A percentile compares a stretch with the other conserved stretches of the same genome.
Conservation (phyloP, 1,139 yeast genomes). For the Yamadazyma songkhlaensis region DNA sequence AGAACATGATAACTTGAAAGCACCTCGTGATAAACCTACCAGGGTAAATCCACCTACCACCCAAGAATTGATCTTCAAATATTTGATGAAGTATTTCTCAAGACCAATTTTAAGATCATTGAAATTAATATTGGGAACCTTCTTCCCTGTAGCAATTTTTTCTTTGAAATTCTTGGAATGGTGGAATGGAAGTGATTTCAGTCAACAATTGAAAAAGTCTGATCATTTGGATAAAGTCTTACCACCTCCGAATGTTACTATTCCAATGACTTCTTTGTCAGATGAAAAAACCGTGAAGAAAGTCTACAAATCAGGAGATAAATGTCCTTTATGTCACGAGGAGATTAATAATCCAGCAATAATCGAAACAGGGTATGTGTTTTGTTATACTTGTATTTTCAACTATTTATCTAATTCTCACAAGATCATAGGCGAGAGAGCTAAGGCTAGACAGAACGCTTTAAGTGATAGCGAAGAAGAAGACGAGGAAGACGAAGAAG, state of each 20-base stretch:
- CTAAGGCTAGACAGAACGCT: conserved; percentile 14
- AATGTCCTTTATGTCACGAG: conserved; percentile 73
- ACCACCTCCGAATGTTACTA: conserved; percentile 36
- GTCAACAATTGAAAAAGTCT: conserved; percentile 56
- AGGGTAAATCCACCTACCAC: conserved; percentile 51
- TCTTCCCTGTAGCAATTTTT: conserved; percentile 85
- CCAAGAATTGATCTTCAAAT: conserved; percentile 39
- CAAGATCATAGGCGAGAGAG: conserved; percentile 27
- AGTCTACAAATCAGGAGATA: conserved; percentile 29
- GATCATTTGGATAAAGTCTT: conserved; percentile 47
- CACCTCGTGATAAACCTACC: conserved; percentile 18
- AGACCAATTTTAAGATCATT: conserved; percentile 40
- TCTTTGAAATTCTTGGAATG: conserved; percentile 85
- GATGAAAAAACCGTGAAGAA: conserved; percentile 12
- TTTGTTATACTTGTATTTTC: conserved; percentile 85
- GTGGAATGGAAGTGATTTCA: conserved; percentile 87
- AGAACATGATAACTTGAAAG: conserved; percentile 36
- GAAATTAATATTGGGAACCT: conserved; percentile 44
- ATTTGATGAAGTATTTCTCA: conserved; percentile 29
- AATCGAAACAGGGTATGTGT: conserved; percentile 88
- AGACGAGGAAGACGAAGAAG: conserved; percentile 18
- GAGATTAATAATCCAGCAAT: conserved; percentile 76
- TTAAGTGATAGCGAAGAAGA: conserved; percentile 8
- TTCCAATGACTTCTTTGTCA: background rate
- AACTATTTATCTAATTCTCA: conserved; percentile 54